These are phyloP conservation scores for Drechslerella stenobrocha DNA, from an alignment of 2,329 filamentous ascomycete species.

Conservation along the genomic window DNA sequence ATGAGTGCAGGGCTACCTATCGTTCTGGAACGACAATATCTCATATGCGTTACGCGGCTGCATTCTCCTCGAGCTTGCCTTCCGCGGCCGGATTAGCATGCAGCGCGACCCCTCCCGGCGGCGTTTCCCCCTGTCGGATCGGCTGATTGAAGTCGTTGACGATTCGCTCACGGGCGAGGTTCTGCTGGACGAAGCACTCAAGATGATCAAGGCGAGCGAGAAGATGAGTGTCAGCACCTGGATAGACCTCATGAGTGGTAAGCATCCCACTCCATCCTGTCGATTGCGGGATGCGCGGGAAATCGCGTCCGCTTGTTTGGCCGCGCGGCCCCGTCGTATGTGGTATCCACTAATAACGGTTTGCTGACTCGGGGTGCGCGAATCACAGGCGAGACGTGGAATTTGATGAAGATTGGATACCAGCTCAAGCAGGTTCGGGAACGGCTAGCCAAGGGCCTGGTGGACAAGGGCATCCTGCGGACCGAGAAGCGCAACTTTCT, in stretches of 20 bases:
- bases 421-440: constrained; percentile 99
- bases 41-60: constrained; percentile 96
- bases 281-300: constrained; percentile 32
- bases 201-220: constrained; percentile 99
- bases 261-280: constrained; percentile 52
- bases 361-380: constrained; percentile 7
- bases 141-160: constrained; percentile 94
- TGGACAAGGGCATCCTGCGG: constrained; percentile 97
- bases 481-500: constrained; percentile 99
- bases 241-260: constrained; percentile 99
- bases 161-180: constrained; percentile 96
- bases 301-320: constrained; percentile 17
- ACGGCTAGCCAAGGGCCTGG: constrained; percentile 91
- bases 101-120: constrained; percentile 91
- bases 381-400: constrained; percentile 89
- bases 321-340: constrained; percentile 25
- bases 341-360: no score
- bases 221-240: constrained; percentile 99
- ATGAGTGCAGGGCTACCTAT: constrained; percentile 78
- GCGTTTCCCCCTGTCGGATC: constrained; percentile 88
- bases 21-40: constrained; percentile 99
- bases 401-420: constrained; percentile 99
- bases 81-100: constrained; percentile 96
- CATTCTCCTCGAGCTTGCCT: constrained; percentile 96
- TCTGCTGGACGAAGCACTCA: constrained; percentile 92